Evolutionary conservation across 371 early-diverging fungal genomes (phyloP), one percentile per base, ranked within the genome.

Genomic region (Choanephora cucurbitarum): DNA sequence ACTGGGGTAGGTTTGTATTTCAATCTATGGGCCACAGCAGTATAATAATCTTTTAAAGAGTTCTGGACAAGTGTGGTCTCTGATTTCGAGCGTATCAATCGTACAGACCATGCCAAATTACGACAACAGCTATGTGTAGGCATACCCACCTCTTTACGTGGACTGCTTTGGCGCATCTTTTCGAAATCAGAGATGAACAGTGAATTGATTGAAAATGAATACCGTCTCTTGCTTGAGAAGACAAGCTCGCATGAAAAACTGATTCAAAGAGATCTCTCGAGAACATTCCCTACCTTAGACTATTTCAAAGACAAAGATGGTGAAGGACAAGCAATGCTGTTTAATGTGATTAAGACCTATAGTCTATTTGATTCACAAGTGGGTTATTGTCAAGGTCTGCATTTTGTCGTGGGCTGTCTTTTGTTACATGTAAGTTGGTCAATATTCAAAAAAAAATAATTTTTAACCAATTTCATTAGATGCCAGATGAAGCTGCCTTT

Each of bases 321-420:
- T 33, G 75, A 82, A 42, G 95, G 94, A 0, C 95, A 97, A 58
- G 87, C 86, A 55, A 76, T 77, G 23, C 68, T 98, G 46, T 89
- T 84, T 58, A 88, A 89, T 56, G 85, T 98, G 8, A 79, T 95
- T 46, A 94, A 92, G 50, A 95, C 95, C 1, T 98, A 96, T 59
- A 86, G 92, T 23, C 58, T 94, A 21, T 95, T 89, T 60, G 97
- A 98, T 72, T 67, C 83, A 5, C 90, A 94, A 56, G 89, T 97
- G n/a, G 98, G 98, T 3, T 93, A 98, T 70, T 96, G 96, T 69
- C 97, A 98, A 77, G 97, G 97, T 7, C 73, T 97, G 22, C 85
- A 93, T 14, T 96, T 96, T 69, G 68, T 98, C 22, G 94, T 89
- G 1, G 97, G 93, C 0, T 87, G 91, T 10, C 56, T 98, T 52